A percentile compares a stretch with the other conserved stretches of the same genome.
These are phyloP conservation scores for Stachybotrys elegans DNA, from an alignment of 2,329 filamentous ascomycete genomes.

Conservation along the genomic window DNA sequence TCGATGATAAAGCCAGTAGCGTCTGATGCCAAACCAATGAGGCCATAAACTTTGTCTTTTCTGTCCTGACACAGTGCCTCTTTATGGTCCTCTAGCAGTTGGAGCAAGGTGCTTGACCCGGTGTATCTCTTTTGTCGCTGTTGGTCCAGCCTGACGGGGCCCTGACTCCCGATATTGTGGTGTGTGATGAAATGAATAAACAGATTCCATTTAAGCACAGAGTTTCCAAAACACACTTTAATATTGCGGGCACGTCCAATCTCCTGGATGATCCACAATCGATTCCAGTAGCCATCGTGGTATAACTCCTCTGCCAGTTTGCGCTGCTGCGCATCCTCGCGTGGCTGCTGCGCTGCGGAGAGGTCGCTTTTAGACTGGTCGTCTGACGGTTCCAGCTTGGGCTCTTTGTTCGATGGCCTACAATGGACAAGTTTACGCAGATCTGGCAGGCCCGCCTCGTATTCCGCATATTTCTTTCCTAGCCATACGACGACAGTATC, in stretches of 20 bases:
- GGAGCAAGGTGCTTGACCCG: constrained; percentile 3
- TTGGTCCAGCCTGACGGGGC: constrained; percentile 13
- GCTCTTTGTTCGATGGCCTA: too few species aligned
- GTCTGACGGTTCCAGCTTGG: too few species aligned
- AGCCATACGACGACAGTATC: too few species aligned
- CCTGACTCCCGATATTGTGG: constrained; percentile 4
- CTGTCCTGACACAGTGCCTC: constrained; percentile 19
- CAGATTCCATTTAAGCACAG: constrained; percentile 9
- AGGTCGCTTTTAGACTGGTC: too few species aligned
- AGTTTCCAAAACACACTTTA: constrained; percentile 15
- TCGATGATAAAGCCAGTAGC: constrained; percentile 19
- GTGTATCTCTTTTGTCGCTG: constrained; percentile 7
- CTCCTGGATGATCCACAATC: constrained; percentile 16
- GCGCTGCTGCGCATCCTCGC: too few species aligned
- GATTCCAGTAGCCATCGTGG: not conserved
- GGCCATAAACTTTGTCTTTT: constrained; percentile 24
- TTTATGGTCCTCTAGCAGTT: constrained; percentile 16
- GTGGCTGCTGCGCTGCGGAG: too few species aligned
- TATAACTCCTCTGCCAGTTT: too few species aligned
- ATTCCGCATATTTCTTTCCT: too few species aligned
- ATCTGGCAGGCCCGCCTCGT: too few species aligned
- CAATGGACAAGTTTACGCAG: too few species aligned
- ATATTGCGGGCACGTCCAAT: constrained; percentile 16
- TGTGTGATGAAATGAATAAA: constrained; percentile 13
- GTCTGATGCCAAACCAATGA: constrained; percentile 21